Conservation (phyloP, 306 rosid genomes). For the Gastrolobium villosum region DNA sequence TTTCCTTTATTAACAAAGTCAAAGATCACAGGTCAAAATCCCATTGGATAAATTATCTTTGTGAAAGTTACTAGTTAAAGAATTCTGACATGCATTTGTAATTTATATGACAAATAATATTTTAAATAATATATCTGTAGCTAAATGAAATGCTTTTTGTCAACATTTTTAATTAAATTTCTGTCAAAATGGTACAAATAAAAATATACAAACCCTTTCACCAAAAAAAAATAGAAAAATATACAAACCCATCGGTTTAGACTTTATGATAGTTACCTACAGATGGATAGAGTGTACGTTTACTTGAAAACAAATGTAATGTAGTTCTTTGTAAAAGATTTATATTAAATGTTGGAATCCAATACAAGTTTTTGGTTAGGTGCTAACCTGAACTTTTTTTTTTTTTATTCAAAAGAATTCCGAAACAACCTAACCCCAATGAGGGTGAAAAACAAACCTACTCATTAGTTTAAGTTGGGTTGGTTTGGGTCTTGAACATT, state of each 20-base stretch:
- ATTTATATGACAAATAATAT: constrained; percentile 7
- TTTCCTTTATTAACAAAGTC: constrained; percentile 11
- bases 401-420: not conserved
- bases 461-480: not conserved
- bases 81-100: constrained; percentile 7
- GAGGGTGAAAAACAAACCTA: not conserved
- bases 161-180: constrained; percentile 34
- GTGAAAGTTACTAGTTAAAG: constrained; percentile 17
- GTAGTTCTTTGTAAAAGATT: constrained; percentile 24
- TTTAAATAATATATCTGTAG: constrained; percentile 11
- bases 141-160: constrained; percentile 23
- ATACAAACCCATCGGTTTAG: not conserved
- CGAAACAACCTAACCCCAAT: not conserved
- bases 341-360: constrained; percentile 1
- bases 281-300: constrained; percentile 11
- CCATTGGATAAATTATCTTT: constrained; percentile 13
- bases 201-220: not conserved
- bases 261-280: constrained; percentile 16
- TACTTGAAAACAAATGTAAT: constrained; percentile 23
- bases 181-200: constrained; percentile 4
- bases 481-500: not conserved
- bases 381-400: not conserved
- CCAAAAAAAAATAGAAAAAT: not conserved
- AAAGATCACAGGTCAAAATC: not conserved
- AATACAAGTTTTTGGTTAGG: constrained; percentile 27